phyloP scores from a whole-genome alignment of 2,329 filamentous ascomycete genomes.

The Corinectria fuckeliana region DNA sequence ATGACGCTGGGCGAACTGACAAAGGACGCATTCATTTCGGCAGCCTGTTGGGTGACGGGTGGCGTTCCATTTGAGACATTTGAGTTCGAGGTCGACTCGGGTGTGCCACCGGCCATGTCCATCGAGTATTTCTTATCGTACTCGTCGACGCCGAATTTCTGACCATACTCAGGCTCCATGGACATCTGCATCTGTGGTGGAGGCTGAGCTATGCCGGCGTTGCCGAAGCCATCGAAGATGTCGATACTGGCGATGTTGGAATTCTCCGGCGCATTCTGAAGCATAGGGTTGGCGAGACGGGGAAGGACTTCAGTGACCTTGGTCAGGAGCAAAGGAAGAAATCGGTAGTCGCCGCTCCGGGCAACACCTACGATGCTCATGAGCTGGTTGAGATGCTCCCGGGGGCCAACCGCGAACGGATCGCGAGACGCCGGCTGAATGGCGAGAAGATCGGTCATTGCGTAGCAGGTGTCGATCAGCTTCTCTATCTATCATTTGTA shows the following conservation, averaged over 20 bases:
- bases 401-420: conserved; percentile 70
- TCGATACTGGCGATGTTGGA: conserved; percentile 61
- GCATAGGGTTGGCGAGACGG: conserved; percentile 64
- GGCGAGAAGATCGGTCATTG: conserved; percentile 75
- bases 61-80: conserved; percentile 41
- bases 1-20: conserved; percentile 60
- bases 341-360: conserved; percentile 77
- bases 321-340: conserved; percentile 76
- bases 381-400: conserved; percentile 75
- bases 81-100: conserved; percentile 43
- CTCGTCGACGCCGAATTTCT: conserved; percentile 52
- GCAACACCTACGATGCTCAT: conserved; percentile 71
- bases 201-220: conserved; percentile 64
- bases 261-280: conserved; percentile 64
- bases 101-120: conserved; percentile 44
- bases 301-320: conserved; percentile 79
- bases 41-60: conserved; percentile 35
- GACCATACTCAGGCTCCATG: conserved; percentile 56
- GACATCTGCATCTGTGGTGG: conserved; percentile 50
- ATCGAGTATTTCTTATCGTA: conserved; percentile 49
- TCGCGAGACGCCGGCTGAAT: conserved; percentile 65
- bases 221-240: conserved; percentile 71
- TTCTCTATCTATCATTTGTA: conserved; percentile 69
- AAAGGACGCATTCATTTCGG: conserved; percentile 57
- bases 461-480: conserved; percentile 76